Base-by-base conservation (phyloP, 495 filamentous ascomycete species). In the Pyronema domesticum region DNA sequence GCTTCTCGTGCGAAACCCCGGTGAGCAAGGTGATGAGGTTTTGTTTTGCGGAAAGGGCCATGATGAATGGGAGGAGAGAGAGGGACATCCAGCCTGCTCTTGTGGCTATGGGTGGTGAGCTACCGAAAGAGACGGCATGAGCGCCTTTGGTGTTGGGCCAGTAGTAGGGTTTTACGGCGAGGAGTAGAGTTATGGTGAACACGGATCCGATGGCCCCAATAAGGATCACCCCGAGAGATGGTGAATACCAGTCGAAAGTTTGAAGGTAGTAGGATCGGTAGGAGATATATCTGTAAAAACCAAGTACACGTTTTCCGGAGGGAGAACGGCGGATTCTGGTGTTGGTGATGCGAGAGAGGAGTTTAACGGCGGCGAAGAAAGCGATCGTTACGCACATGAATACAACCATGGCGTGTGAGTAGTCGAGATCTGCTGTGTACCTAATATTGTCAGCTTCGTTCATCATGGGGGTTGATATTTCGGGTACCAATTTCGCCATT, bases 1-100 rank as follows among this genome's bases (percentile, higher is more conserved):
- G 63, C 51, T 74, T 74, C 52, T 80, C 78, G 51, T 77, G 74
- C 3, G 74, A 70, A 14, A 78, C 68, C 0, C 76, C 74, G 0
- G 76, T 81, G 9, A 79, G 48, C 10, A 68, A 59, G 0, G 74
- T 71, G 49, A 81, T 72, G 10, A 71, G 64, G 52, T 76, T 75
- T 0, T 61, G 59, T 57, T 64, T 52, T 46, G 58, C 51, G 56
- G 57, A 39, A 46, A 69, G 61, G 23, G 67, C 71, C 60, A 78
- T 65, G 11, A 77, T 57, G 51, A 79, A 73, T 1, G 77, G 76
- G 19, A 77, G 55, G 44, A 70, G 68, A 0, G 71, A 76, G 9
- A 74, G 43, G 6, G 74, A 70, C 69, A 79, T 73, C 64, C 71
- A 74, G 7, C 75, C 77, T 0, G 71, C 56, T 14, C 76, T 60